Percentiles rank a stretch among this genome's conserved stretches.
These are phyloP conservation scores for Fusarium clavum DNA, from an alignment of 2,329 filamentous ascomycete genomes.

Conservation along the genomic window DNA sequence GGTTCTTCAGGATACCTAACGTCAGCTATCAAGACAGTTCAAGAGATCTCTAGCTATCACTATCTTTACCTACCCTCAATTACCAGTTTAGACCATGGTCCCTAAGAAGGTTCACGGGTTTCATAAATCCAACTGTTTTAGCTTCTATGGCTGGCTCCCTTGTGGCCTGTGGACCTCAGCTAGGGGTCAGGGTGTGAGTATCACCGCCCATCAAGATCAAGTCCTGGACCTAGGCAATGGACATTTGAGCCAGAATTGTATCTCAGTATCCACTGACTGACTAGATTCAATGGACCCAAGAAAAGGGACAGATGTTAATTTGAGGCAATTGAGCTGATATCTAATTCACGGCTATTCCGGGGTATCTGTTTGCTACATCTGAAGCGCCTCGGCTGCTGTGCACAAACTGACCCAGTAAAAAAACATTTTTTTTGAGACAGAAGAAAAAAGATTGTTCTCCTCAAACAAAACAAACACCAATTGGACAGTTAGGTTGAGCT, in stretches of 20 bases:
- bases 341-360: conserved; percentile 2
- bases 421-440: not conserved
- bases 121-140: conserved; percentile 39
- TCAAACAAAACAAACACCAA: conserved; percentile 30
- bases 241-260: conserved; percentile 14
- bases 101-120: conserved; percentile 24
- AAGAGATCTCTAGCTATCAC: not conserved
- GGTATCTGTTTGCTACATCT: not conserved
- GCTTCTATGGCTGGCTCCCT: conserved; percentile 40
- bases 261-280: conserved; percentile 19
- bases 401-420: conserved; percentile 15
- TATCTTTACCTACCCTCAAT: not conserved
- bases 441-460: conserved; percentile 26
- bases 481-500: conserved; percentile 37
- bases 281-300: not conserved
- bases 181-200: conserved; percentile 34
- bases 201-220: conserved; percentile 22
- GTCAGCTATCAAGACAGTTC: not conserved
- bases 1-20: not conserved
- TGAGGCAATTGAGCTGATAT: conserved; percentile 3
- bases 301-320: not conserved
- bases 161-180: conserved; percentile 38
- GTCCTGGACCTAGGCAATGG: conserved; percentile 30
- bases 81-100: not conserved
- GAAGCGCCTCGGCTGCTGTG: conserved; percentile 14